Evolutionary conservation across 495 filamentous ascomycete genomes (phyloP).

Genomic region (Talaromyces stipitatus): DNA sequence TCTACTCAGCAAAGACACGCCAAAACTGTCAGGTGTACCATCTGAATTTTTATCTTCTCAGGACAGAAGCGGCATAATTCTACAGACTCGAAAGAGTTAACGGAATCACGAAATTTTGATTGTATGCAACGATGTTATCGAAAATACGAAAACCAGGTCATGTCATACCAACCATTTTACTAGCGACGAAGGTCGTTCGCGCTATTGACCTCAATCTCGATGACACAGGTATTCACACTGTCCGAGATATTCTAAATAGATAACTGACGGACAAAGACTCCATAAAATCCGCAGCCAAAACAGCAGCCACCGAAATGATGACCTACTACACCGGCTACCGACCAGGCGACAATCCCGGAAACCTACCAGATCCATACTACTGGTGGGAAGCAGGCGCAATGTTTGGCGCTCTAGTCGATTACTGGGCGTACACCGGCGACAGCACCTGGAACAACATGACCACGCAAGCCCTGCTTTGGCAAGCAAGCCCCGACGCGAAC

Average conservation of each 20-base stretch:
- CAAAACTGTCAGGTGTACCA: too few relatives aligned
- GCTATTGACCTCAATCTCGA: slow-evolving; percentile 20
- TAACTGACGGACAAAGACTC: slow-evolving; percentile 24
- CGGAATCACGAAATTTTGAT: neutral
- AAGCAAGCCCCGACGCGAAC: slow-evolving; percentile 57
- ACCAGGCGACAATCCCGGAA: slow-evolving; percentile 63
- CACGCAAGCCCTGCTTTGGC: slow-evolving; percentile 59
- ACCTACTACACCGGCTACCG: slow-evolving; percentile 63
- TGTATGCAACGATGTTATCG: neutral
- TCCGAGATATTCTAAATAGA: neutral
- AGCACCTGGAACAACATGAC: slow-evolving; percentile 62
- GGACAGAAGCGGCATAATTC: too few relatives aligned
- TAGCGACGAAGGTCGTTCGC: slow-evolving; percentile 11
- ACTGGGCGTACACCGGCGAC: slow-evolving; percentile 78
- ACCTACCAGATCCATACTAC: slow-evolving; percentile 69
- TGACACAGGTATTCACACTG: slow-evolving; percentile 8
- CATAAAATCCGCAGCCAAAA: slow-evolving; percentile 36
- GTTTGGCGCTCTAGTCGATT: slow-evolving; percentile 72
- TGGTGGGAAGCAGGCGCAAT: slow-evolving; percentile 79
- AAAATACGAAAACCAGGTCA: neutral
- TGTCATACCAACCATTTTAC: neutral
- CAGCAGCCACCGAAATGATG: slow-evolving; percentile 40
- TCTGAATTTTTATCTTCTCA: too few relatives aligned
- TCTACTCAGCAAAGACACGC: neutral
- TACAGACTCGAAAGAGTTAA: neutral